A percentile compares a stretch with the other conserved stretches of the same genome.
phyloP scores from a whole-genome alignment of 306 rosid species.

The Oemleria cerasiformis region DNA sequence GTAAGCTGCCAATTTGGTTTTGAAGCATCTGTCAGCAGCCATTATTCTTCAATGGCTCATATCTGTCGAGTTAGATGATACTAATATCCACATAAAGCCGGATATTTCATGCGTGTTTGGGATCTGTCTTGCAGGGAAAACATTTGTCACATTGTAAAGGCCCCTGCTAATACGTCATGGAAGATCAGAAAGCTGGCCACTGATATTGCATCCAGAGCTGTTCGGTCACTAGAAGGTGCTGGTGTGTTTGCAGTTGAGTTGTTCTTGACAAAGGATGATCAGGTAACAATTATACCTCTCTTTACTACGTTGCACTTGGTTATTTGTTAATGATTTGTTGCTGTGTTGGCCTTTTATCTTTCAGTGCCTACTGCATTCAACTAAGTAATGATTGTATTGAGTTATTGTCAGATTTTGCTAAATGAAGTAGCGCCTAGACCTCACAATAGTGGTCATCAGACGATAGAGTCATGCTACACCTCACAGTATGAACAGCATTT shows the following conservation, averaged over 20 bases:
- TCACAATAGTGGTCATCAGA: slow-evolving; percentile 98
- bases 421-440: slow-evolving; percentile 98
- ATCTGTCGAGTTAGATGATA: neutral
- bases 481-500: slow-evolving; percentile 93
- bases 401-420: slow-evolving; percentile 63
- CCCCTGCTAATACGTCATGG: slow-evolving; percentile 82
- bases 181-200: slow-evolving; percentile 57
- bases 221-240: slow-evolving; percentile 83
- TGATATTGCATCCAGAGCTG: slow-evolving; percentile 78
- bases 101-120: slow-evolving; percentile 23
- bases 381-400: neutral
- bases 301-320: slow-evolving; percentile 8
- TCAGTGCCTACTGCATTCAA: slow-evolving; percentile 10
- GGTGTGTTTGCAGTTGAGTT: slow-evolving; percentile 96
- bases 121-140: slow-evolving; percentile 57
- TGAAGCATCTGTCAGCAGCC: neutral
- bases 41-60: neutral
- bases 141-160: slow-evolving; percentile 82
- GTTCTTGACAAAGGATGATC: slow-evolving; percentile 69
- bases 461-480: slow-evolving; percentile 83
- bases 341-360: slow-evolving; percentile 1
- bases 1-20: slow-evolving; percentile 43
- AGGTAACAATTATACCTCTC: slow-evolving; percentile 46
- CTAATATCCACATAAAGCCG: slow-evolving; percentile 8
- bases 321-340: neutral